Evolutionary conservation across 805 yeast genomes (phyloP), one percentile per base, ranked within the genome.

Genomic region (Candida tammaniensis): DNA sequence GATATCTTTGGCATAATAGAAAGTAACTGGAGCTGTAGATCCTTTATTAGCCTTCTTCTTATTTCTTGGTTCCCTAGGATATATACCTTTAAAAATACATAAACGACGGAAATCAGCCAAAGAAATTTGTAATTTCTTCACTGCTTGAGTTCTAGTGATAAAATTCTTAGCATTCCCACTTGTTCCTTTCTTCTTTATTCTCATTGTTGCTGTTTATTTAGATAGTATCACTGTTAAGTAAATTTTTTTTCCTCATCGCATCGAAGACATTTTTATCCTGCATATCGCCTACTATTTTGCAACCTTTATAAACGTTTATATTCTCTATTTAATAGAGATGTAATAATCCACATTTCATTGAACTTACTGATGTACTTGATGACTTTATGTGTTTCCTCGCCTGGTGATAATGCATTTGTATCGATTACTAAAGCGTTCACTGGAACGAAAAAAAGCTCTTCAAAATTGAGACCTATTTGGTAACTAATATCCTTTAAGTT

Each of bases 21-120:
- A 94, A 3, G 98, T 93, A 16, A 84, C 83, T 30, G 95, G 95
- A 17, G 94, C 95, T 6, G 97, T 86, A n/a, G 96, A 85, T 15
- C 98, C 98, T 64, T 87, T 93, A 64, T 88, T 91, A 40, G 97
- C 96, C 72, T 87, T 89, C 78, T 84, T 87, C 69, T 89, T 93
- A 64, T 86, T 87, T 51, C 89, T 73, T 30, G 98, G 98, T 57
- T 88, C 97, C 59, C 98, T 78, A 35, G 98, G 98, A 57, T 87
- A 93, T 45, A 93, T 89, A 33, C 98, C 98, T 62, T 93, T 93
- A 74, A 93, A 87, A 58, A 93, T 93, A 74, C 98, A 93, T 55
- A 93, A 74, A 54, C 98, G 80, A 67, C 96, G 80, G 76, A 93
- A 93, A 65, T 93, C 98, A 9, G 97, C 97, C 31, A 93, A 72